Conservation (phyloP, 352 stramenopile species). For the Globisporangium iwayamae region DNA sequence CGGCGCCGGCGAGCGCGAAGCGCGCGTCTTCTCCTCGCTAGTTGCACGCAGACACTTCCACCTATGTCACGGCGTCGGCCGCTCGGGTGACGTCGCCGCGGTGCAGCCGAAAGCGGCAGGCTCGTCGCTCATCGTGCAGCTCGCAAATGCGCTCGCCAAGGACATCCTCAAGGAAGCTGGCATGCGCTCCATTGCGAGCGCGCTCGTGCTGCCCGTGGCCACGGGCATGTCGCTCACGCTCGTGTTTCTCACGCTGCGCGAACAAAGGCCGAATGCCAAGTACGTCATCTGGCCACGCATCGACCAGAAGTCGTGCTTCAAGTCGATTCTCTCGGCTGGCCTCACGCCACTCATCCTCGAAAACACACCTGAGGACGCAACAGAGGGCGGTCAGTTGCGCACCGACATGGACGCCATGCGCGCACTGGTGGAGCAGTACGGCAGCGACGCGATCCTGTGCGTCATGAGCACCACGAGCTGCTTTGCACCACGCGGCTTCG, state of each 20-base stretch:
- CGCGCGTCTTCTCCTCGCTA: conserved; percentile 83
- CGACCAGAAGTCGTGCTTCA: conserved; percentile 99
- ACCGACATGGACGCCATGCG: conserved; percentile 89
- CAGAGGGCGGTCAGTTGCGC: conserved; percentile 63
- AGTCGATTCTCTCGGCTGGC: conserved; percentile 93
- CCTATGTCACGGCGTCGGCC: conserved; percentile 94
- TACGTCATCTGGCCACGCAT: conserved; percentile 95
- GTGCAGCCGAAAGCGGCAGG: conserved; percentile 98
- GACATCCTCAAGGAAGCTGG: conserved; percentile 91
- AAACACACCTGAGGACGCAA: conserved; percentile 32
- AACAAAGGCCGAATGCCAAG: conserved; percentile 38
- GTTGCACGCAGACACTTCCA: conserved; percentile 91
- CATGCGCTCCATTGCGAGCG: conserved; percentile 50
- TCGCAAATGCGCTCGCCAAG: conserved; percentile 88
- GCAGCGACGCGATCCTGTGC: conserved; percentile 78
- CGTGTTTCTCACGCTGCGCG: conserved; percentile 84
- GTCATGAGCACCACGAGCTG: conserved; percentile 98
- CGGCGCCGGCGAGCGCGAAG: conserved; percentile 97
- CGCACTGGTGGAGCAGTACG: conserved; percentile 52
- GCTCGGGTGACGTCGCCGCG: conserved; percentile 97
- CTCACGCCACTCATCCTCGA: conserved; percentile 90
- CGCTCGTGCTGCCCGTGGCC: conserved; percentile 94
- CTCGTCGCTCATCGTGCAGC: conserved; percentile 93
- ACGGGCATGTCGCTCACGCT: conserved; percentile 97
- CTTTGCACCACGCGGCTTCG: conserved; percentile 96